Evolutionary conservation across 805 yeast species (phyloP), one percentile per base, ranked within the genome.

Genomic region (Tetrapisispora fleetii): DNA sequence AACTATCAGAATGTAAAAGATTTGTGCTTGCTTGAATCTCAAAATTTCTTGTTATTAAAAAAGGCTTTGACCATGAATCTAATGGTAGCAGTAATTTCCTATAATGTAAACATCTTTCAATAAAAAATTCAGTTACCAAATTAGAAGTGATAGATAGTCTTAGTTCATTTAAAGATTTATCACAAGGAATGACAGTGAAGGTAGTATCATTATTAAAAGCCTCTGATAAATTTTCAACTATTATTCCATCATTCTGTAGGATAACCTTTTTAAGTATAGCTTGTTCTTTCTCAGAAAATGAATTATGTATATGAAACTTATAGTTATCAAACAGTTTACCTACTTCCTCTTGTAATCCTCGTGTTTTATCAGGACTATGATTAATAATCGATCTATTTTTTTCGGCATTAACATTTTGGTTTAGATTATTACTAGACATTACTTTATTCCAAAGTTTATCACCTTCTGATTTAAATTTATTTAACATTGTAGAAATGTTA

Each of bases 41-140:
- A 50, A 65, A 62, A 3, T 54, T 37, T 1, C 49, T 37, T 1
- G 71, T 48, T 40, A 64, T 45, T 24, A 49, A 52, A 55, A 76
- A 68, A 1, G 85, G 86, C 46, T 59, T 58, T 3, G 83, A 76
- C 95, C 95, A 86, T 16, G 68, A 61, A 58, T 83, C 95, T 28
- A 55, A 40, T 4, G 67, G 67, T 33, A 63, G 56, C 16, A 67
- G 63, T 7, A 77, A 54, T 41, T 65, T 60, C 40, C 76, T 73
- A 55, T 80, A 80, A 64, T 75, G 81, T 21, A 86, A 69, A 22
- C 85, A 77, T 50, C 95, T 68, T 63, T 87, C 96, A 13, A 88
- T 66, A 54, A 82, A 81, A 85, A 91, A 86, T 62, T 88, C 95
- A 0, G 95, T 86, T 2, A 80, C 76, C 0, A 80, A 52, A 17